Evolutionary conservation across 306 rosid genomes (phyloP).

Genomic region (Cucurbita maxima): DNA sequence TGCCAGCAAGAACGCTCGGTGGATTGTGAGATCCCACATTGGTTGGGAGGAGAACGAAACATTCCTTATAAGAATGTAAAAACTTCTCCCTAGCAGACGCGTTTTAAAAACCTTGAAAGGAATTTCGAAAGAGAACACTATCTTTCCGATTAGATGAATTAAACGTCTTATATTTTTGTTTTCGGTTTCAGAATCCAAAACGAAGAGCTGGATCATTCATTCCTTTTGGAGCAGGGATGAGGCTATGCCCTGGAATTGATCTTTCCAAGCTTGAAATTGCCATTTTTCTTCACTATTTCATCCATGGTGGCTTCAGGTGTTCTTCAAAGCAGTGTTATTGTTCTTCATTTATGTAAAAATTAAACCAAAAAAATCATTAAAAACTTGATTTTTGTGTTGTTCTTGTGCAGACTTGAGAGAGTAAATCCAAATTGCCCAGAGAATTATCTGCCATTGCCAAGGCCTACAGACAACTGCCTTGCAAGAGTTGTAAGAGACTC

Average conservation of each 20-base stretch:
- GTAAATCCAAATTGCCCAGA: conserved; percentile 26
- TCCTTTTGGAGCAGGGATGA: conserved; percentile 52
- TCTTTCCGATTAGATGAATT: no score
- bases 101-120: no score
- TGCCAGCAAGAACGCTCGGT: no score
- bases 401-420: conserved; percentile 34
- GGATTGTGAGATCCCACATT: no score
- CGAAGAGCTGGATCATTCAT: conserved; percentile 42
- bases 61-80: no score
- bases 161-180: background rate
- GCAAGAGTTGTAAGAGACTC: conserved; percentile 33
- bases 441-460: conserved; percentile 31
- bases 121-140: no score
- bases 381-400: no score
- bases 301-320: conserved; percentile 36
- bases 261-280: conserved; percentile 40
- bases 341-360: no score
- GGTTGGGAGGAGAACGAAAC: no score
- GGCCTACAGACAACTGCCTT: conserved; percentile 41
- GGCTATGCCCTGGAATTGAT: conserved; percentile 46
- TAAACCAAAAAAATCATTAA: no score
- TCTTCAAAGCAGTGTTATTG: no score
- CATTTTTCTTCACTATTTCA: conserved; percentile 53
- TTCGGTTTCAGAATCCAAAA: conserved; percentile 20
- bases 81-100: no score